Conservation (phyloP, 83 land plant species). For the Picea mariana region DNA sequence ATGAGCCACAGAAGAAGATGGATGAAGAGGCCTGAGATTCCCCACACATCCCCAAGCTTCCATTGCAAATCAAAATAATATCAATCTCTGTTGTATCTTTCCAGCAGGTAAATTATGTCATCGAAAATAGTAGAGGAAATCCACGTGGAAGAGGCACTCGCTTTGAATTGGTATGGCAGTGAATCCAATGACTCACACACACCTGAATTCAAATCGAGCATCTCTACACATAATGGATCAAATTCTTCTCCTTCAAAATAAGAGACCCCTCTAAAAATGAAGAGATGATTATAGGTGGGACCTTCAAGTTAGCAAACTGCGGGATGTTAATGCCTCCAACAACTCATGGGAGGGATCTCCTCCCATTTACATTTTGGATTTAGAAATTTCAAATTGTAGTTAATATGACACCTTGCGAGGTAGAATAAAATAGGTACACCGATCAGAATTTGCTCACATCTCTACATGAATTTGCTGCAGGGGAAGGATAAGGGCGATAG, state of each 20-base stretch:
- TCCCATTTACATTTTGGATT: too few species aligned
- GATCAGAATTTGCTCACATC: too few species aligned
- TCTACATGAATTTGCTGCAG: too few species aligned
- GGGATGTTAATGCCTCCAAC: neutral
- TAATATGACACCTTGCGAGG: too few species aligned
- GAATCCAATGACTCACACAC: neutral
- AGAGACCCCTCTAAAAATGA: neutral
- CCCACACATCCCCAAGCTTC: neutral
- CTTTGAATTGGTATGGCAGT: neutral
- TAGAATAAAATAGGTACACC: too few species aligned
- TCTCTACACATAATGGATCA: neutral
- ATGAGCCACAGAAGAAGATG: too few species aligned
- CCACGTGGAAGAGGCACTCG: too few species aligned
- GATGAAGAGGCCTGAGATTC: neutral
- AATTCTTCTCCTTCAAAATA: neutral
- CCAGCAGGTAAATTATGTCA: neutral
- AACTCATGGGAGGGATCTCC: neutral
- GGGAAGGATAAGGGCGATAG: too few species aligned
- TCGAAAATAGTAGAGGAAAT: neutral
- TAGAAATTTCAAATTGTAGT: too few species aligned
- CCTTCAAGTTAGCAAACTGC: neutral
- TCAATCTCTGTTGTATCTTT: neutral
- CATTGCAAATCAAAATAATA: neutral
- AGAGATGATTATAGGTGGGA: neutral
- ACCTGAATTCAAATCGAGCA: neutral